Evolutionary conservation across 1,284 basidiomycete genomes (phyloP).

Genomic region (Microbotryum saponariae): DNA sequence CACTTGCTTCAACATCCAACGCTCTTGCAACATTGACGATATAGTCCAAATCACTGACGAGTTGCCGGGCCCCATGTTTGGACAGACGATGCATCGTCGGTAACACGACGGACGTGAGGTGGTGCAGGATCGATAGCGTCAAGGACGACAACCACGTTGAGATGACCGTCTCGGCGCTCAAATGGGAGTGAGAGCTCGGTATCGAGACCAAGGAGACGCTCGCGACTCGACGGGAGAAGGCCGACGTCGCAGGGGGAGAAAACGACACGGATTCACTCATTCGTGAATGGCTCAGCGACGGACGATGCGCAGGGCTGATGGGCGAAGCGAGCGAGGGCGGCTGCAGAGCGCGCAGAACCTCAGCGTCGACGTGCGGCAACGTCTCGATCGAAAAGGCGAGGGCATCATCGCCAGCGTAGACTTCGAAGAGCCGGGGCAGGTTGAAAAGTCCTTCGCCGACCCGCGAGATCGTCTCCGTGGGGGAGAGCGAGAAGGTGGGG

Average conservation of each 20-base stretch:
- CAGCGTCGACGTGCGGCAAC: constrained; percentile 59
- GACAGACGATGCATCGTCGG: constrained; percentile 54
- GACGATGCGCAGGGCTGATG: constrained; percentile 22
- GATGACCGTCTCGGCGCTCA: constrained; percentile 68
- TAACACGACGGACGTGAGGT: constrained; percentile 61
- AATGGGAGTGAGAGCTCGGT: constrained; percentile 12
- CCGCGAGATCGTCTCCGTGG: constrained; percentile 76
- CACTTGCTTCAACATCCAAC: constrained; percentile 65
- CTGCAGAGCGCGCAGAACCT: constrained; percentile 46
- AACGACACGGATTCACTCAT: too few relatives aligned
- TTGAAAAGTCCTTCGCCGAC: constrained; percentile 89
- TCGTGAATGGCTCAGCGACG: not conserved
- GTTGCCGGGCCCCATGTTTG: constrained; percentile 64
- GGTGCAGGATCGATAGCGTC: constrained; percentile 65
- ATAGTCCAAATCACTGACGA: constrained; percentile 81
- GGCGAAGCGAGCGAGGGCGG: not conserved
- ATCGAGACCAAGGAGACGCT: constrained; percentile 35
- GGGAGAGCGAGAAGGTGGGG: constrained; percentile 88
- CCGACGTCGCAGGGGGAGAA: constrained; percentile 4
- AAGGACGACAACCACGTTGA: constrained; percentile 84
- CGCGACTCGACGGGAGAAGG: constrained; percentile 25
- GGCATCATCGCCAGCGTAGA: constrained; percentile 84
- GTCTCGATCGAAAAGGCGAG: constrained; percentile 81
- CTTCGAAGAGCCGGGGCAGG: constrained; percentile 85
- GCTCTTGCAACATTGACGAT: constrained; percentile 83